Evolutionary conservation across 2,329 filamentous ascomycete genomes (phyloP).

Genomic region (Ceratocystis harringtonii): DNA sequence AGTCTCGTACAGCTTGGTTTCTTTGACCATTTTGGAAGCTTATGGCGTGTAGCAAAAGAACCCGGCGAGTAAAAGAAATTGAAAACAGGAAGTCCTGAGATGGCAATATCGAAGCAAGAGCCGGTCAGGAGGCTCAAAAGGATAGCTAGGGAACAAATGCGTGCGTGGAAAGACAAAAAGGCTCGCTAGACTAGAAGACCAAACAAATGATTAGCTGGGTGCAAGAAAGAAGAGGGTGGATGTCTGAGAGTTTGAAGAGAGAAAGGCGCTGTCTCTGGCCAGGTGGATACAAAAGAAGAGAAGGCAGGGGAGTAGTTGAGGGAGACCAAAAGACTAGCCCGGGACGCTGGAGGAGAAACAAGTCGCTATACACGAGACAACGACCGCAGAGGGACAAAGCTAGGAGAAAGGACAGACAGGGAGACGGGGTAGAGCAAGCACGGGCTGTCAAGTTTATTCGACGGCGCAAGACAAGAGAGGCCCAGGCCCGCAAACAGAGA

Average conservation of each 20-base stretch:
- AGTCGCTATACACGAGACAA: too few species aligned
- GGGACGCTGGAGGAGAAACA: background rate
- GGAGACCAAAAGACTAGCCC: background rate
- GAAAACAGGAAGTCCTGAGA: background rate
- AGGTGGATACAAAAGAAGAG: background rate
- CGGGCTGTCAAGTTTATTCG: too few species aligned
- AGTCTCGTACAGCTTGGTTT: constrained; percentile 64
- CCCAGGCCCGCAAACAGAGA: too few species aligned
- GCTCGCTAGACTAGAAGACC: background rate
- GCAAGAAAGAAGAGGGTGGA: too few species aligned
- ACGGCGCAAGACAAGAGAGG: too few species aligned
- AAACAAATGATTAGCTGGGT: background rate
- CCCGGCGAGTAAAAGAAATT: background rate
- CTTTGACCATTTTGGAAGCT: constrained; percentile 48
- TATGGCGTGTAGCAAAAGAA: background rate
- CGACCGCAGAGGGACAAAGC: background rate
- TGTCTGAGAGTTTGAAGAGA: too few species aligned
- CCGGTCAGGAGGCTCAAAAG: background rate
- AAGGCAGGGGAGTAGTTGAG: background rate
- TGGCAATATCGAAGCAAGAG: background rate
- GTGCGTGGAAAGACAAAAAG: background rate
- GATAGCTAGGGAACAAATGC: background rate
- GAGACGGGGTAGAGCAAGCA: background rate
- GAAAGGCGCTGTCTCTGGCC: background rate
- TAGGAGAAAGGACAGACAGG: background rate